phyloP scores from a whole-genome alignment of 495 filamentous ascomycete genomes.

The Jackrogersella minutella region DNA sequence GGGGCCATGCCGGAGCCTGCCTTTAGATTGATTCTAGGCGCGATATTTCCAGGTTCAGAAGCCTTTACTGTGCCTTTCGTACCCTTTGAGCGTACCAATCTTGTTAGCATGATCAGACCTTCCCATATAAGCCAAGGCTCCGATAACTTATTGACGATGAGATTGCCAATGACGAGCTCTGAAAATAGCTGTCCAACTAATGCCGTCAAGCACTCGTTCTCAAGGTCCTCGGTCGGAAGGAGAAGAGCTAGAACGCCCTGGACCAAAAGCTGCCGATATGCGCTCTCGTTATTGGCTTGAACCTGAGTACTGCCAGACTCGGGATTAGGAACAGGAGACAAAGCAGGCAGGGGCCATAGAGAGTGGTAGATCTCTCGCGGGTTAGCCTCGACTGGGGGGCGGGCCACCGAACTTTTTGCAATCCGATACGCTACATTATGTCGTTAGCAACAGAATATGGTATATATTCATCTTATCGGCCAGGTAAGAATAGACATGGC shows the following conservation, averaged over 20 bases:
- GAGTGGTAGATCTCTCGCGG: slow-evolving; percentile 80
- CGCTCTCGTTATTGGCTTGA: slow-evolving; percentile 77
- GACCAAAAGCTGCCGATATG: slow-evolving; percentile 82
- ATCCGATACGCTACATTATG: slow-evolving; percentile 60
- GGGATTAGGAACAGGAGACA: slow-evolving; percentile 75
- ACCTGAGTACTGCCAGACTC: slow-evolving; percentile 59
- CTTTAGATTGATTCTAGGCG: slow-evolving; percentile 28
- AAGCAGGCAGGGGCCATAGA: slow-evolving; percentile 77
- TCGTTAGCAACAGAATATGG: slow-evolving; percentile 19
- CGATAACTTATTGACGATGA: slow-evolving; percentile 76
- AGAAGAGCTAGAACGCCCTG: slow-evolving; percentile 80
- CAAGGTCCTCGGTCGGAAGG: slow-evolving; percentile 89
- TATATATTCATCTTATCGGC: neutral
- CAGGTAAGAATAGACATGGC: slow-evolving; percentile 17
- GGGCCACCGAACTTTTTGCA: slow-evolving; percentile 59
- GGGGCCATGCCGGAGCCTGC: slow-evolving; percentile 34
- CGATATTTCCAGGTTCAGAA: slow-evolving; percentile 35
- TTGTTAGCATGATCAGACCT: slow-evolving; percentile 66
- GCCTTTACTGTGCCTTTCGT: slow-evolving; percentile 16
- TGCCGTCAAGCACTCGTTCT: slow-evolving; percentile 81
- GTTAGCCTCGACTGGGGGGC: slow-evolving; percentile 64
- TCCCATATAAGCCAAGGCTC: slow-evolving; percentile 90
- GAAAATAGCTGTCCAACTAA: slow-evolving; percentile 86
- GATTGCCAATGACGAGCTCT: slow-evolving; percentile 82
- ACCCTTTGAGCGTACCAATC: slow-evolving; percentile 32